Evolutionary conservation across 75 land plant species (phyloP).

Genomic region (Cupressus sempervirens): DNA sequence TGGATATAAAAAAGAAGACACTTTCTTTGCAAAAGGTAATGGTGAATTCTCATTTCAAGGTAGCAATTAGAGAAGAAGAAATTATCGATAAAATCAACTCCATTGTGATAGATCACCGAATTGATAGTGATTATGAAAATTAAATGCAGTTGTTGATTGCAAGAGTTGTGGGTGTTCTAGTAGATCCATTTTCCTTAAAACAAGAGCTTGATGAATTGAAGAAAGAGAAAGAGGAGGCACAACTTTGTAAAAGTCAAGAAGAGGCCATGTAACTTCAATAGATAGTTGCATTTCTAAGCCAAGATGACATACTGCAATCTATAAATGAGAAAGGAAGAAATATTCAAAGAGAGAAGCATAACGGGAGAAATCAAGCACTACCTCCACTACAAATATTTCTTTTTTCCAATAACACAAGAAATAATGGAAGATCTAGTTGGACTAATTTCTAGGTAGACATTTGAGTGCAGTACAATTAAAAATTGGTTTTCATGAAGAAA

Average conservation of each 20-base stretch:
- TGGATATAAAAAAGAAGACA: slow-evolving; percentile 8
- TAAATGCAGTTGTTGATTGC: slow-evolving; percentile 14
- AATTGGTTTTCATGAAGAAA: slow-evolving; percentile 11
- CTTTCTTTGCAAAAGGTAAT: slow-evolving; percentile 2
- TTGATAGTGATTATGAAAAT: slow-evolving; percentile 12
- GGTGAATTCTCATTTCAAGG: slow-evolving; percentile 15
- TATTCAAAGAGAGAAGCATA: slow-evolving; percentile 17
- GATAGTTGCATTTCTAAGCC: slow-evolving; percentile 18
- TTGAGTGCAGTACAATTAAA: slow-evolving; percentile 23
- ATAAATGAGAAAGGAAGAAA: slow-evolving; percentile 34
- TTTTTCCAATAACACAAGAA: slow-evolving; percentile 17
- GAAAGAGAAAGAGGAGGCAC: slow-evolving; percentile 25
- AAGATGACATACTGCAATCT: slow-evolving; percentile 14
- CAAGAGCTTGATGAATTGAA: slow-evolving; percentile 27
- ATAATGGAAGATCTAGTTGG: slow-evolving; percentile 31
- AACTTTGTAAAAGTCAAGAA: slow-evolving; percentile 21
- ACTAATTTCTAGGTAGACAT: slow-evolving; percentile 27
- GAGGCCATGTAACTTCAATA: slow-evolving; percentile 23
- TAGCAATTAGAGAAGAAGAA: slow-evolving; percentile 13
- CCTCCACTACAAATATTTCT: slow-evolving; percentile 13
- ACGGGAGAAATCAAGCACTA: not conserved
- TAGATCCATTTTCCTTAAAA: slow-evolving; percentile 9
- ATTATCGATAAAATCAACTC: slow-evolving; percentile 16
- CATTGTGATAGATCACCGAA: not conserved
- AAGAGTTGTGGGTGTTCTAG: slow-evolving; percentile 15